Base-by-base conservation (phyloP, 352 stramenopile species). In the Phytophthora rubi region DNA sequence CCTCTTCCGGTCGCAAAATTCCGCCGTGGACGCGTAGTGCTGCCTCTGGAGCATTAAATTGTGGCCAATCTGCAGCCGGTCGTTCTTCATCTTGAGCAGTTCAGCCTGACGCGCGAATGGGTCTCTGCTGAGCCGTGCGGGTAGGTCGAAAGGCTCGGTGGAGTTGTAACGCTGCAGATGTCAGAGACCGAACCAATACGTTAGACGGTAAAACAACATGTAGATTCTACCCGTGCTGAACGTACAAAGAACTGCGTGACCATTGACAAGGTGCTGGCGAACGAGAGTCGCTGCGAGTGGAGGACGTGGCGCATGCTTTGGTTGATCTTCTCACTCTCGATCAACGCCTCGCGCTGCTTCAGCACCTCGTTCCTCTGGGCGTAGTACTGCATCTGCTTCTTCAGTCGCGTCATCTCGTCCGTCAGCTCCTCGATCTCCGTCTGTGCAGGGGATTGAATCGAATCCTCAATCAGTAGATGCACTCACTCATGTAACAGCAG, bases 1-100 rank as follows among this genome's bases (percentile, higher is more conserved):
- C 30, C 62, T 73, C 71, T 86, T 78, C 4, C 48, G 56, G 47
- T 82, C 76, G 23, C 65, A 49, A 26, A 83, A 82, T 35, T 70
- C 70, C 0, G 65, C 44, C 12, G 49, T 48, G 18, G 59, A 58
- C 16, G 75, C 39, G 47, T 69, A 63, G 18, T 64, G 68, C 23
- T 70, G 42, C 3, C 56, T 54, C 23, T 77, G 32, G 7, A 16
- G 21, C 53, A 77, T 62, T 5, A 82, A 70, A 5, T 79, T 37
- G 7, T 64, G 30, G 0, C 64, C 71, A 15, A 59, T 51, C 54
- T 70, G 56, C 37, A 82, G 48, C 32, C 72, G 62, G 12, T 54
- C 60, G 3, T 57, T 58, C 33, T 74, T 73, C 56, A 82, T 70
- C 15, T 30, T 47, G 13, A 73, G n/a, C 15, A 76, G 32, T 3